Percentiles rank a stretch among this genome's conserved stretches.
These are phyloP conservation scores for Barnettozyma sp. DNA, from an alignment of 805 yeast genomes.

Conservation along the genomic window DNA sequence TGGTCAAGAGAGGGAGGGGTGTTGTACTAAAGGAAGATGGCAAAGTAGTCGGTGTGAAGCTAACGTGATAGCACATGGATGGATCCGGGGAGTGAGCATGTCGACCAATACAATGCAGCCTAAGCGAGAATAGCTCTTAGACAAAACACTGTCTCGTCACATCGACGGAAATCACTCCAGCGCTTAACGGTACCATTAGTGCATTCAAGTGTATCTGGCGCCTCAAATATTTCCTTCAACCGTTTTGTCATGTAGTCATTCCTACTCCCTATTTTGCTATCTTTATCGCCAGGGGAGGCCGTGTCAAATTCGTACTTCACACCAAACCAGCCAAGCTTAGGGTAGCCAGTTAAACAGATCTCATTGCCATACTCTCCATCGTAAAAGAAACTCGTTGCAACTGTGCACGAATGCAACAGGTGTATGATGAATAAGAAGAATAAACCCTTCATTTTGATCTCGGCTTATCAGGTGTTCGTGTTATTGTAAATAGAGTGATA, in stretches of 20 bases:
- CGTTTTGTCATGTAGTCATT: not conserved
- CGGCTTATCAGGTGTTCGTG: too few species aligned
- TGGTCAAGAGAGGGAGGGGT: constrained; percentile 67
- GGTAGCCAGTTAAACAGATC: not conserved
- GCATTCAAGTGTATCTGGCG: not conserved
- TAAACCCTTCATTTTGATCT: too few species aligned
- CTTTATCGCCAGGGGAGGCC: not conserved
- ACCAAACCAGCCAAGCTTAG: not conserved
- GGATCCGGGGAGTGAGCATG: too few species aligned
- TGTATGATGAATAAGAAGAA: too few species aligned
- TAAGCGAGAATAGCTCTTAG: not conserved
- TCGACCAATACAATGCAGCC: not conserved
- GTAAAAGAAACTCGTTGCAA: too few species aligned
- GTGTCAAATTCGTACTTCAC: not conserved
- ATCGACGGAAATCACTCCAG: not conserved
- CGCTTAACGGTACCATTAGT: not conserved
- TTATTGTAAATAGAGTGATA: too few species aligned
- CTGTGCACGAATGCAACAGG: too few species aligned
- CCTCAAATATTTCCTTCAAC: not conserved
- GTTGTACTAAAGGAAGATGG: constrained; percentile 62
- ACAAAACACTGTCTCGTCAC: not conserved
- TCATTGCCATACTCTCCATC: too few species aligned
- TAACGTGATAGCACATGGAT: constrained; percentile 24
- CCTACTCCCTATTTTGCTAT: too few species aligned
- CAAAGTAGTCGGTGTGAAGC: constrained; percentile 72